These are phyloP conservation scores for Fraxinus angustifolia DNA, from an alignment of 305 asterid species.

Conservation along the genomic window DNA sequence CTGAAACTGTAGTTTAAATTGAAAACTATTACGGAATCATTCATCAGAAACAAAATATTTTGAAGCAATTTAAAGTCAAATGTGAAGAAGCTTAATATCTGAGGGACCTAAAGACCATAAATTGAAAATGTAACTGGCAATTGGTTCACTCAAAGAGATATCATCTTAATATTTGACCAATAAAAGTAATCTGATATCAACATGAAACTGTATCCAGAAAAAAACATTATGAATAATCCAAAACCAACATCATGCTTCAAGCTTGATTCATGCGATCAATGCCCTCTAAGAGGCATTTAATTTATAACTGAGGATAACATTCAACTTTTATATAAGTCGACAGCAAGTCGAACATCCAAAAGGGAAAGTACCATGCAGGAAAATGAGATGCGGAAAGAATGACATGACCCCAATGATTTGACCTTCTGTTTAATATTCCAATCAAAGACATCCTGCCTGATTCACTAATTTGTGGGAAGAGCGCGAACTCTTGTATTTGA, in stretches of 20 bases:
- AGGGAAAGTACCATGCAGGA: background rate
- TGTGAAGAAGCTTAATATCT: background rate
- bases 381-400: background rate
- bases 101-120: background rate
- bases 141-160: background rate
- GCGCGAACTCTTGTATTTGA: background rate
- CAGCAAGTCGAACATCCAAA: background rate
- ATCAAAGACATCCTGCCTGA: background rate
- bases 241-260: background rate
- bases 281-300: background rate
- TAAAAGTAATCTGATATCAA: background rate
- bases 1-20: conserved; percentile 42
- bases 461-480: background rate
- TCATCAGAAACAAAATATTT: background rate
- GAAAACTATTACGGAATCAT: background rate
- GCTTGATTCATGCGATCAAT: background rate
- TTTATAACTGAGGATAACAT: background rate
- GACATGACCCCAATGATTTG: background rate
- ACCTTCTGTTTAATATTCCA: background rate
- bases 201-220: background rate
- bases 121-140: background rate
- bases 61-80: background rate
- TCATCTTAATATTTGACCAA: background rate
- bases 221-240: background rate
- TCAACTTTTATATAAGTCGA: background rate